Base-by-base conservation (phyloP, 306 rosid genomes). In the Prunus mira region DNA sequence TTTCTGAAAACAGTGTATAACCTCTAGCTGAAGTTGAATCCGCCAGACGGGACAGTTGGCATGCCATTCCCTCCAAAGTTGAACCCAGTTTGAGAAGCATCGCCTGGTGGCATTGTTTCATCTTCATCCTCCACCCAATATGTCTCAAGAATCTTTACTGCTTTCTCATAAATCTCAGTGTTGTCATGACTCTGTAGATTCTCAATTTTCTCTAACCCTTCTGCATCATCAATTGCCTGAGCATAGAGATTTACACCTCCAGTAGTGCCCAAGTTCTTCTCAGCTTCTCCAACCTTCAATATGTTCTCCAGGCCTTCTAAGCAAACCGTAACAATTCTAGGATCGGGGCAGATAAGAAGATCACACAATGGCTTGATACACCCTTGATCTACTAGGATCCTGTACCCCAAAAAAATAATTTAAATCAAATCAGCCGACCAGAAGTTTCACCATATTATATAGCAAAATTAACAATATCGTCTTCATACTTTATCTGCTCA, bases 101-200 rank as follows among this genome's bases (percentile, higher is more conserved):
- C 96, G 76, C 96, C 97, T 1, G 97, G 89, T 80, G 98, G 97
- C 97, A 93, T 93, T 58, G 96, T 91, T 80, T 91, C 98, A 71
- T 93, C 98, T 24, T 93, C 97, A 30, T 91, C 98, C 91, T 93
- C 98, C 83, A 93, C 84, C 98, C 98, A 93, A 72, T 90, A 93
- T 27, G 97, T 90, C 82, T 93, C 98, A 0, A 93, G 98, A 75
- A 93, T 90, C 86, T 93, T 93, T 63, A 93, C 97, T 0, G 96
- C 97, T 84, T 93, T 93, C 84, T 93, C 98, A 73, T 93, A 93
- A 82, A 93, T 93, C 88, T 93, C 98, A 3, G 92, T 76, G 79
- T 93, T 93, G 86, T 91, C 98, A 80, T 93, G 97, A 86, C 90
- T 91, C 81, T 93, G 98, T 52, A 93, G 87, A 78, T 87, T 87